Evolutionary conservation across 257 asterid genomes (phyloP).

Genomic region (Solanum boliviense): DNA sequence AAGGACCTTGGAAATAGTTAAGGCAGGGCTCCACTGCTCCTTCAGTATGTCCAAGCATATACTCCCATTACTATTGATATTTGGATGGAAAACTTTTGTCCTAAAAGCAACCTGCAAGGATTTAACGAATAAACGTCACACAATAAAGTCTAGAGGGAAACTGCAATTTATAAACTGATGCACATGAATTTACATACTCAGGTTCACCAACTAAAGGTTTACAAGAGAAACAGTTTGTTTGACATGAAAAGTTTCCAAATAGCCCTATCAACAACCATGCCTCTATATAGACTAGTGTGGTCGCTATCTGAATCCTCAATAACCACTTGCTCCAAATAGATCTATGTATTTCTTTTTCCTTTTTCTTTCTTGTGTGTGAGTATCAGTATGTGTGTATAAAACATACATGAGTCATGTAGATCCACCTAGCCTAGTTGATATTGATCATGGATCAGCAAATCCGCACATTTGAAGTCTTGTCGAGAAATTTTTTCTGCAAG

Average conservation of each 20-base stretch:
- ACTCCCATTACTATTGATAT: constrained; percentile 5
- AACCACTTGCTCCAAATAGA: neutral
- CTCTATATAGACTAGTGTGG: neutral
- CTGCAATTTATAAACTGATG: neutral
- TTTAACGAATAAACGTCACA: neutral
- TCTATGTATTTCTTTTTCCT: neutral
- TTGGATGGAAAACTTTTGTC: constrained; percentile 9
- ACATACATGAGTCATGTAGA: neutral
- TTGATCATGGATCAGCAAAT: neutral
- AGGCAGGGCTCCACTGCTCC: constrained; percentile 11
- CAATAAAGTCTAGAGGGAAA: neutral
- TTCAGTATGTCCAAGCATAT: constrained; percentile 4
- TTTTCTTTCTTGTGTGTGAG: neutral
- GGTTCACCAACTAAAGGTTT: neutral
- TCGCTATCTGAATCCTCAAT: neutral
- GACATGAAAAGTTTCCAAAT: neutral
- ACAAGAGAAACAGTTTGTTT: neutral
- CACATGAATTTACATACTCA: neutral
- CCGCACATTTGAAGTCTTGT: neutral
- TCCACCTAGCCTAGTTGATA: neutral
- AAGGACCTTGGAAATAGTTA: constrained; percentile 2
- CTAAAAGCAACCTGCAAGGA: constrained; percentile 5
- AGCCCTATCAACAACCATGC: neutral
- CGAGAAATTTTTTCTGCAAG: neutral
- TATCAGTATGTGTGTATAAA: neutral